phyloP scores from a whole-genome alignment of 768 basidiomycete genomes.

The Rhizopogon roseolus region DNA sequence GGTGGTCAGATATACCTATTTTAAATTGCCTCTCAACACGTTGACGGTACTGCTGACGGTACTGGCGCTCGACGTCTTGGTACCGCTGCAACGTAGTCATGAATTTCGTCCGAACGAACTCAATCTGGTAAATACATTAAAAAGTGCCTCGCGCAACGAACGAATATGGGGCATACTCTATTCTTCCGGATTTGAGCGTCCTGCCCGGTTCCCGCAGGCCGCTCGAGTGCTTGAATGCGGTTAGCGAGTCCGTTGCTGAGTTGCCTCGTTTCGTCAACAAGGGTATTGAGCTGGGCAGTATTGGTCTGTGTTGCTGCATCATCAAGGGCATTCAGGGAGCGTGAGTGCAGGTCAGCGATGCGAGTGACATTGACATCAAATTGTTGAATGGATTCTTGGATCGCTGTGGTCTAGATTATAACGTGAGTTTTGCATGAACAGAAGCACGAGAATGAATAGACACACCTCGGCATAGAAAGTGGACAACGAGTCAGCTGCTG shows the following conservation, averaged over 20 bases:
- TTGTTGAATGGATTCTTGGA: constrained; percentile 40
- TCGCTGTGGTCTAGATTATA: constrained; percentile 36
- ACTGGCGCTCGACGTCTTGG: constrained; percentile 71
- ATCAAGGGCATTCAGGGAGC: constrained; percentile 45
- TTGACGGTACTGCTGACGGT: constrained; percentile 57
- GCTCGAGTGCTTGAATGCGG: constrained; percentile 54
- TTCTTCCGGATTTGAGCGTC: constrained; percentile 44
- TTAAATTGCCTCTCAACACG: constrained; percentile 72
- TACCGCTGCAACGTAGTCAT: constrained; percentile 74
- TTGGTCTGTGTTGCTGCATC: constrained; percentile 38
- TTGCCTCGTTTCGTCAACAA: constrained; percentile 55
- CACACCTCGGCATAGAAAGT: constrained; percentile 30
- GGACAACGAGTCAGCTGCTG: constrained; percentile 11
- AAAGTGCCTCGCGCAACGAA: background rate
- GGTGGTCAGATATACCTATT: constrained; percentile 47
- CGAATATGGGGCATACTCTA: constrained; percentile 12
- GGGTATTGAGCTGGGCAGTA: constrained; percentile 46
- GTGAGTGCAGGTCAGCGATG: constrained; percentile 46
- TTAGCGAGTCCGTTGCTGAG: constrained; percentile 54
- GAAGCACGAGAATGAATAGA: background rate
- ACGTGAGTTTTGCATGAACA: background rate
- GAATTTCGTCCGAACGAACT: constrained; percentile 62
- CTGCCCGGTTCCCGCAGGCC: constrained; percentile 31
- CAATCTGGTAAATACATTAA: constrained; percentile 36
- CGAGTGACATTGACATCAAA: constrained; percentile 43